phyloP scores from a whole-genome alignment of 1,139 yeast species.

The Suhomyces kunorum region DNA sequence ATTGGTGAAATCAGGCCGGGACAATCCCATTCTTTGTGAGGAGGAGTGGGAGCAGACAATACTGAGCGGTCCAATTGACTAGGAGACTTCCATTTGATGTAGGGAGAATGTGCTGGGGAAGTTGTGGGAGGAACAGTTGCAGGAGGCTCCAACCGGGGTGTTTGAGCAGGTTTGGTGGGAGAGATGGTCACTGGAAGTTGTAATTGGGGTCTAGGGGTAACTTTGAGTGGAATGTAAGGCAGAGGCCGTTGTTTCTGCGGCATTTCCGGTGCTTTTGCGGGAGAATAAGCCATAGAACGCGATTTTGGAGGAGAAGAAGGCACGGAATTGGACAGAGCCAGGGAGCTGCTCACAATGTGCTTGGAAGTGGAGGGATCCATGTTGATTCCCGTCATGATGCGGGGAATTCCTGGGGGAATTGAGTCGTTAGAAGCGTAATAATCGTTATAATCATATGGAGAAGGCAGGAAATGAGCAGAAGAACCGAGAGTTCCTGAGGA shows the following conservation, averaged over 20 bases:
- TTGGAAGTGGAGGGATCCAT: neutral
- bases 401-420: neutral
- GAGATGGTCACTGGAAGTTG: neutral
- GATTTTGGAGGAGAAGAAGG: too few species aligned
- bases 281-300: too few species aligned
- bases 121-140: neutral
- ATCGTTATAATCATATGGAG: too few species aligned
- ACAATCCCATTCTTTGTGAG: neutral
- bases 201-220: neutral
- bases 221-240: neutral
- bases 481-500: neutral
- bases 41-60: neutral
- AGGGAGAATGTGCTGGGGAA: neutral
- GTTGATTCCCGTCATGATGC: neutral
- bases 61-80: conserved; percentile 4
- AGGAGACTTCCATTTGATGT: conserved; percentile 5
- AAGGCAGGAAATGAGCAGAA: too few species aligned
- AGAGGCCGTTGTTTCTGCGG: neutral
- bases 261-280: too few species aligned
- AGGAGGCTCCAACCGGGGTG: neutral
- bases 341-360: neutral
- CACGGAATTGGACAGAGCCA: neutral
- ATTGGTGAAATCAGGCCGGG: neutral
- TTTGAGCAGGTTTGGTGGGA: neutral
- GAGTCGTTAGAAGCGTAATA: neutral